Conservation (phyloP, 1,284 basidiomycete genomes). For the Apiotrichum porosum region DNA sequence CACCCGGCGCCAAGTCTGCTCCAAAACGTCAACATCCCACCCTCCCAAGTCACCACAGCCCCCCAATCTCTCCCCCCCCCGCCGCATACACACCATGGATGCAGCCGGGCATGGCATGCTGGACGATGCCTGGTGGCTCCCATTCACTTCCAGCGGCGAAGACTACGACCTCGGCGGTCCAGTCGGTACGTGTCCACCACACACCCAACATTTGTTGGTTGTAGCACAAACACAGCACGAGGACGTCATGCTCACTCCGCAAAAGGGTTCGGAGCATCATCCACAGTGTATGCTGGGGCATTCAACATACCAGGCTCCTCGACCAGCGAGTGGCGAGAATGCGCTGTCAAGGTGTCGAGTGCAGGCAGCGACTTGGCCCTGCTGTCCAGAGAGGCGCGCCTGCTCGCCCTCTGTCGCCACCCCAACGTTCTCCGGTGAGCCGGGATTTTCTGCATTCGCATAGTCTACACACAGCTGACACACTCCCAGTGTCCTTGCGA, state of each 20-base stretch:
- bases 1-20: no score
- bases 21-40: no score
- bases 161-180: slow-evolving; percentile 37
- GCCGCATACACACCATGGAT: slow-evolving; percentile 3
- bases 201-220: not conserved
- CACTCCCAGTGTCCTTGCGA: slow-evolving; percentile 29
- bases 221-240: not conserved
- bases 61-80: no score
- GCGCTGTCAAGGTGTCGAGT: slow-evolving; percentile 43
- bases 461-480: no score
- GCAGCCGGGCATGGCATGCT: slow-evolving; percentile 23
- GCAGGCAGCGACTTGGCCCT: slow-evolving; percentile 30
- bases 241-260: not conserved
- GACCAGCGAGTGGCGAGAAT: slow-evolving; percentile 16
- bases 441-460: no score
- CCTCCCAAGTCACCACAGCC: no score
- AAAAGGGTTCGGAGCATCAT: slow-evolving; percentile 43
- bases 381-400: slow-evolving; percentile 31
- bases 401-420: slow-evolving; percentile 37
- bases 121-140: slow-evolving; percentile 30
- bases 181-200: slow-evolving; percentile 38
- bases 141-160: slow-evolving; percentile 26
- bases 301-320: slow-evolving; percentile 18
- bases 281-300: slow-evolving; percentile 35
- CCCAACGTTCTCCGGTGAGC: slow-evolving; percentile 40